Percentiles rank a stretch among this genome's conserved stretches.
phyloP scores from a whole-genome alignment of 129 eudicot species.

The Pseudognaphalium luteoalbum region DNA sequence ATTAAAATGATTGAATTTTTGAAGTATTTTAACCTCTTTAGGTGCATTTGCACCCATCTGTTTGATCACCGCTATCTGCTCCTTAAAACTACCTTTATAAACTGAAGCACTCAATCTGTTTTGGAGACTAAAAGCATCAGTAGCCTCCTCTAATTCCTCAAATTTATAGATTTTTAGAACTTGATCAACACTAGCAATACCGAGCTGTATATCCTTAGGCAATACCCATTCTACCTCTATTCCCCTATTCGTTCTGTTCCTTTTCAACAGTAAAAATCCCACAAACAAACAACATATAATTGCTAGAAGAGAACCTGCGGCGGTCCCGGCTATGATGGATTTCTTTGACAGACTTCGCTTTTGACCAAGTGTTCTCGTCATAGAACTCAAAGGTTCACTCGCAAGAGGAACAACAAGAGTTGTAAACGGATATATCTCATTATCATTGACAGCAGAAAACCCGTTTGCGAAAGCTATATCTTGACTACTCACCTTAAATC shows the following conservation, averaged over 20 bases:
- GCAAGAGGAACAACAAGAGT: slow-evolving; percentile 60
- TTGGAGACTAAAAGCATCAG: slow-evolving; percentile 51
- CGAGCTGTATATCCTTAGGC: slow-evolving; percentile 45
- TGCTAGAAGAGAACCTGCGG: slow-evolving; percentile 37
- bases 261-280: slow-evolving; percentile 28
- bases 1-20: slow-evolving; percentile 62
- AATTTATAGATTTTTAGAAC: slow-evolving; percentile 40
- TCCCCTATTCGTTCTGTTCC: slow-evolving; percentile 5
- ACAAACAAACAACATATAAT: slow-evolving; percentile 26
- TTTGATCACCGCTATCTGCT: slow-evolving; percentile 44
- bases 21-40: slow-evolving; percentile 56
- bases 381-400: slow-evolving; percentile 42
- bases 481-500: slow-evolving; percentile 38
- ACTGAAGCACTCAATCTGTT: slow-evolving; percentile 51
- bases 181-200: slow-evolving; percentile 50
- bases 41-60: slow-evolving; percentile 47
- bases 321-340: slow-evolving; percentile 33
- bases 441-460: slow-evolving; percentile 32
- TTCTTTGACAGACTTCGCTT: slow-evolving; percentile 31
- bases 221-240: slow-evolving; percentile 26
- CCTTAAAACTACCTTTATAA: slow-evolving; percentile 52
- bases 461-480: slow-evolving; percentile 52
- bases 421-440: slow-evolving; percentile 43
- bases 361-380: slow-evolving; percentile 28
- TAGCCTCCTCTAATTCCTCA: slow-evolving; percentile 54